Percentiles rank a stretch among this genome's conserved stretches.
phyloP scores from a whole-genome alignment of 1,284 basidiomycete species.

The Ganoderma meredithae region DNA sequence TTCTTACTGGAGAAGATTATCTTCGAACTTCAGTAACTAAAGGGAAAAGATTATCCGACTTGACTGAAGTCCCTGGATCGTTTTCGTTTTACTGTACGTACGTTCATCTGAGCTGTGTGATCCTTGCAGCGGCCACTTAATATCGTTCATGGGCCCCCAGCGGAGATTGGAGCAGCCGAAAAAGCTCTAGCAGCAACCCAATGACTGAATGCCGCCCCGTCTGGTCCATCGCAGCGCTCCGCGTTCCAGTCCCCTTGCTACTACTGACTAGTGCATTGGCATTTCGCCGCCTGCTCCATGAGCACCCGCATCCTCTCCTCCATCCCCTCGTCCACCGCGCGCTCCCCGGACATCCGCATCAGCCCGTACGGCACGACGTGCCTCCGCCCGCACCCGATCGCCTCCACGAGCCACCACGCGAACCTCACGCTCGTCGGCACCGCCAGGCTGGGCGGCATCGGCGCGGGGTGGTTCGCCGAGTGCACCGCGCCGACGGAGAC shows the following conservation, averaged over 20 bases:
- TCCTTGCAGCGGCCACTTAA: too few species aligned
- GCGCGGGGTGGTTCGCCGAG: conserved; percentile 24
- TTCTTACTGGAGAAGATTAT: too few species aligned
- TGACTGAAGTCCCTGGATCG: too few species aligned
- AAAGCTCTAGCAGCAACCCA: too few species aligned
- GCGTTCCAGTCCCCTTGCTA: background rate
- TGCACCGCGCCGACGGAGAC: conserved; percentile 35
- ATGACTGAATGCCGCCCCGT: too few species aligned
- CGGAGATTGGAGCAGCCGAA: too few species aligned
- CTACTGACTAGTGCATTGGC: background rate
- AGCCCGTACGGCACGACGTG: conserved; percentile 29
- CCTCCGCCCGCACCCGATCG: conserved; percentile 33
- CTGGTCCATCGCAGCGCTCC: background rate
- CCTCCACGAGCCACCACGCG: conserved; percentile 30
- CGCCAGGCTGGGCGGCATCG: conserved; percentile 18
- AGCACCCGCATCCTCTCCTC: conserved; percentile 28
- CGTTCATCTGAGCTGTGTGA: too few species aligned
- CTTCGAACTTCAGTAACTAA: too few species aligned
- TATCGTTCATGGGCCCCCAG: too few species aligned
- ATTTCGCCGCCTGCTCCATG: conserved; percentile 15
- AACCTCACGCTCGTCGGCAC: conserved; percentile 32
- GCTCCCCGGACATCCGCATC: conserved; percentile 22
- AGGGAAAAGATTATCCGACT: too few species aligned
- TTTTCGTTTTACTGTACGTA: too few species aligned
- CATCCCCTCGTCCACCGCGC: conserved; percentile 21